Base-by-base conservation (phyloP, 2,329 filamentous ascomycete species). In the Beauveria medogensis region DNA sequence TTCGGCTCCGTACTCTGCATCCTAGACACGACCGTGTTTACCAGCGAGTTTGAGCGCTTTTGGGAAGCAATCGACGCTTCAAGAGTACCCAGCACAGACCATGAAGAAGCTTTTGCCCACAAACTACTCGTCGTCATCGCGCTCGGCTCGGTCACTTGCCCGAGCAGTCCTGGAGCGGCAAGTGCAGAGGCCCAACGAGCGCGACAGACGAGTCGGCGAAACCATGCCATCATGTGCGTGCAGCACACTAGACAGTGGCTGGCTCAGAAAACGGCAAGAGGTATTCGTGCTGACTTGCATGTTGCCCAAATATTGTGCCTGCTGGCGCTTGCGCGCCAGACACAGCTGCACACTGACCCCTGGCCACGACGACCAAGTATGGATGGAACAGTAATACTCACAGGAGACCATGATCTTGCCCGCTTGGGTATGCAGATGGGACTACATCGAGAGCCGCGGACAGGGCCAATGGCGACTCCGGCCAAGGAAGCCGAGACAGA, bases 121-220 rank as follows among this genome's bases (percentile, higher is more conserved):
- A 80, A 81, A 62, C 62, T 84, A 14, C 82, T 83, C 64, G 70
- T 85, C 3, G 74, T 82, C 0, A 67, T 84, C 18, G 80, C 82
- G 1, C 78, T 84, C 43, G 82, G 81, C 1, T 76, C 80, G 10
- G 71, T 74, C 3, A 64, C 64, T 10, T 66, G 67, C 3, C 60
- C 67, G 2, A 10, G 28, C 3, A 16, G n/a, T 20, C 16, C 18
- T 8, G 48, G 28, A 16, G 9, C 14, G 3, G 24, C 7, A 7
- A n/a, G 3, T 3, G 7, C 8, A 14, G 48, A 51, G 16, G 48
- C 28, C 16, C 18, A 51, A 9, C 28, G 28, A 30, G 12, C 48
- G 18, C 18, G 48, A 16, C 48, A 51, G 7, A 37, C 28, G 2
- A 51, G 28, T 18, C 28, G 48, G 10, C 64, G 64, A 7, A 37